Evolutionary conservation across 352 stramenopile genomes (phyloP), one percentile per base, ranked within the genome.

Genomic region (Discostella stelligera): DNA sequence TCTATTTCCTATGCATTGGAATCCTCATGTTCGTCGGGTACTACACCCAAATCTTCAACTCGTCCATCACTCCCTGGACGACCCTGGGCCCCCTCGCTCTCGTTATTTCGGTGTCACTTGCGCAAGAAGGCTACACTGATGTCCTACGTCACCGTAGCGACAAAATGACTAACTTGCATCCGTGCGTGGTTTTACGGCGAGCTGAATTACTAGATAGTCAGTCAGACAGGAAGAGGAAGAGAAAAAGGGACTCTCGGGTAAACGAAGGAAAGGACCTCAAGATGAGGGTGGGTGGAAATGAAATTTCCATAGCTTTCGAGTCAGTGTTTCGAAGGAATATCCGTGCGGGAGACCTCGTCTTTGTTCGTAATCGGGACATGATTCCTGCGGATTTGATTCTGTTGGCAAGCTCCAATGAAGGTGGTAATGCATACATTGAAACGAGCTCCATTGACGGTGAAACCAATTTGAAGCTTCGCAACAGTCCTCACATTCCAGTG

Each of bases 1-100:
- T 98, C 67, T 98, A 98, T 85, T 98, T 98, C 69, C 84, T 98
- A 21, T 88, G 97, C 75, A 97, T 98, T 53, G 97, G 95, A 7
- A 73, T 96, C 25, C 90, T 98, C 41, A 97, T 98, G 87, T 84
- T 97, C 8, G 89, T 95, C 25, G 97, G 95, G 18, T 86, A 94
- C 27, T 90, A 93, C 66, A 92, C 88, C 1, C 39, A 67, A 18
- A 60, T 81, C 13, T 95, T 93, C 70, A 72, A 91, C 41, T 92
- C 90, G 9, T 80, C 91, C 6, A 87, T 95, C 66, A 75, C 59
- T 18, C 85, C 89, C 27, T 94, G 77, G 80, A 94, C 90, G n/a
- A 95, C 90, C 8, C 80, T 95, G 3, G 87, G 86, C 21, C 90
- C 91, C 0, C 74, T 96, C 8, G 80, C 82, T 0, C 39, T 95